A percentile compares a stretch with the other conserved stretches of the same genome.
phyloP scores from a whole-genome alignment of 192 early-diverging fungal species.

The Phlyctochytrium planicorne region DNA sequence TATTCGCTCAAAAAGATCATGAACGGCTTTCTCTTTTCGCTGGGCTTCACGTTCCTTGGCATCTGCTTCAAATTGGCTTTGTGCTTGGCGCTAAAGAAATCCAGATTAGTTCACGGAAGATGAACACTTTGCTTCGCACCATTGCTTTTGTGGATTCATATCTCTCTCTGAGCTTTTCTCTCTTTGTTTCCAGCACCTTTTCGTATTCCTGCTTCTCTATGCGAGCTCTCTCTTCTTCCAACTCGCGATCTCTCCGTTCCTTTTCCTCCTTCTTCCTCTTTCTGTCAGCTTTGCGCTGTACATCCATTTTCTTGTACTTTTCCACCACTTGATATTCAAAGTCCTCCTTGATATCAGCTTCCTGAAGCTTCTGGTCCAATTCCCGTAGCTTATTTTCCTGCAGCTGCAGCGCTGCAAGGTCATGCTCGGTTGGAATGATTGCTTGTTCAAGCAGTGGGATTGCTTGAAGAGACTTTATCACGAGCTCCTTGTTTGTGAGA shows the following conservation, averaged over 20 bases:
- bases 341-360: slow-evolving; percentile 11
- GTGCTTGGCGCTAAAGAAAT: background rate
- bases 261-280: slow-evolving; percentile 1
- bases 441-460: slow-evolving; percentile 12
- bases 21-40: background rate
- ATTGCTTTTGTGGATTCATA: background rate
- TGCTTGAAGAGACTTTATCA: background rate
- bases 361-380: slow-evolving; percentile 2
- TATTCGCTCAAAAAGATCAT: slow-evolving; percentile 8
- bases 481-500: background rate
- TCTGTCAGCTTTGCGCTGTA: slow-evolving; percentile 1
- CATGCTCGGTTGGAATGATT: slow-evolving; percentile 15
- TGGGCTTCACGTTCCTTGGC: background rate
- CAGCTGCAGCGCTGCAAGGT: slow-evolving; percentile 8
- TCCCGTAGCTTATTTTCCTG: slow-evolving; percentile 3
- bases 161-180: background rate
- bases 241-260: background rate
- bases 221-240: background rate
- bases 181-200: background rate
- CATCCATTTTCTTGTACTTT: slow-evolving; percentile 13
- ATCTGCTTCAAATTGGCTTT: background rate
- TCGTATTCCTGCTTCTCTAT: background rate
- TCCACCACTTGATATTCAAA: background rate
- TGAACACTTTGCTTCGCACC: background rate
- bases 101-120: no score